These are phyloP conservation scores for Ulota crispa DNA, from an alignment of 225 moss, liverwort and hornwort genomes.

Conservation along the genomic window DNA sequence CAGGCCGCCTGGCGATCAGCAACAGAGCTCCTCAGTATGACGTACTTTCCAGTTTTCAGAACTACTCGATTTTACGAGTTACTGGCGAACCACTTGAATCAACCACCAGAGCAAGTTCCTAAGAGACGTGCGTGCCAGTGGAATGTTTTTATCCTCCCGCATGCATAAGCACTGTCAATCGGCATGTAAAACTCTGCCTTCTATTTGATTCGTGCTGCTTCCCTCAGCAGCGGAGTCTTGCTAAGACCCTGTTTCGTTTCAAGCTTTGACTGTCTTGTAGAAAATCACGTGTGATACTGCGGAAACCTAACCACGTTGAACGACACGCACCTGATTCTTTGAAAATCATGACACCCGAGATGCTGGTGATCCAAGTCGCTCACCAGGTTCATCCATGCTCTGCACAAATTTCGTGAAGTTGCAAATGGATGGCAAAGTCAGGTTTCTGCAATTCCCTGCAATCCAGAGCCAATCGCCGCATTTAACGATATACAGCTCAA, in stretches of 20 bases:
- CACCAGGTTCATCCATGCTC: constrained; percentile 44
- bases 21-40: neutral
- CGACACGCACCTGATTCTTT: constrained; percentile 45
- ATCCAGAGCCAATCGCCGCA: neutral
- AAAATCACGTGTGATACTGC: neutral
- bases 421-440: constrained; percentile 38
- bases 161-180: neutral
- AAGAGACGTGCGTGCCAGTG: neutral
- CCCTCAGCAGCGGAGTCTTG: neutral
- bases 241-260: neutral
- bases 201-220: neutral
- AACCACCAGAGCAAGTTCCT: neutral
- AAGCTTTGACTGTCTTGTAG: neutral
- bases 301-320: neutral
- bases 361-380: constrained; percentile 45
- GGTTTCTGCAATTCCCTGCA: constrained; percentile 56
- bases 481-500: neutral
- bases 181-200: constrained; percentile 1
- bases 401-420: constrained; percentile 40
- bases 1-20: neutral
- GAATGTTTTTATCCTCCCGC: constrained; percentile 3
- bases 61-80: neutral
- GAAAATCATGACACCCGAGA: constrained; percentile 39
- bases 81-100: neutral
- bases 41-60: neutral